Base-by-base conservation (phyloP, 2,329 filamentous ascomycete species). In the Pseudocercospora crystallina region DNA sequence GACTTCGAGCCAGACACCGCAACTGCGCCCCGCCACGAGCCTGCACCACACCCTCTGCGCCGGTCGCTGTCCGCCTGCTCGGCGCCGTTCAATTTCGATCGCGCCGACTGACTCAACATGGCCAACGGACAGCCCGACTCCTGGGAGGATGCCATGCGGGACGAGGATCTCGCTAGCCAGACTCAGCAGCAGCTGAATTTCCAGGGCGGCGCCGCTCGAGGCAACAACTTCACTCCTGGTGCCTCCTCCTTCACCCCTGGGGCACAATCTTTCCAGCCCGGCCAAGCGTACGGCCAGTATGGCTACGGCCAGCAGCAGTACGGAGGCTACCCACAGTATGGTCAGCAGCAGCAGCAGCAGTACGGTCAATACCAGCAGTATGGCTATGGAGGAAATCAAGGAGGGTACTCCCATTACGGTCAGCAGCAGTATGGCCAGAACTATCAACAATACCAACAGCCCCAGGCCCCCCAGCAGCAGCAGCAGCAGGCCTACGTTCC, bases 111-210 rank as follows among this genome's bases (percentile, higher is more conserved):
- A 52, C 51, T 54, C 49, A 57, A 20, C 40, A 65, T 65, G 62
- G 58, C 62, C 43, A 61, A 63, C 59, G 50, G 51, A 49, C 59
- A 57, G 45, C 59, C 62, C 35, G 65, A 95, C 72, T 96, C 90
- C 57, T 97, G 94, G 89, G 91, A 97, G 76, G 67, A 71, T 54
- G 67, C 66, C 49, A 67, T 69, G 59, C 47, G 52, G 33, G 69
- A 72, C 59, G 62, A 70, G 39, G 61, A 68, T 38, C 65, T 71
- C 51, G 61, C 69, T 42, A 61, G 65, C 42, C 69, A 71, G 61
- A 63, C 69, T 5, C 68, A 70, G 56, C 69, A 68, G 52, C 62
- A 65, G 38, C 54, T 71, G 56, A 70, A 70, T 58, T 37, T 69
- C 37, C 62, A 66, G 47, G 58, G 59, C 54, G 59, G 53, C 49